These are phyloP conservation scores for Trametes coccinea DNA, from an alignment of 768 basidiomycete species.

Conservation along the genomic window DNA sequence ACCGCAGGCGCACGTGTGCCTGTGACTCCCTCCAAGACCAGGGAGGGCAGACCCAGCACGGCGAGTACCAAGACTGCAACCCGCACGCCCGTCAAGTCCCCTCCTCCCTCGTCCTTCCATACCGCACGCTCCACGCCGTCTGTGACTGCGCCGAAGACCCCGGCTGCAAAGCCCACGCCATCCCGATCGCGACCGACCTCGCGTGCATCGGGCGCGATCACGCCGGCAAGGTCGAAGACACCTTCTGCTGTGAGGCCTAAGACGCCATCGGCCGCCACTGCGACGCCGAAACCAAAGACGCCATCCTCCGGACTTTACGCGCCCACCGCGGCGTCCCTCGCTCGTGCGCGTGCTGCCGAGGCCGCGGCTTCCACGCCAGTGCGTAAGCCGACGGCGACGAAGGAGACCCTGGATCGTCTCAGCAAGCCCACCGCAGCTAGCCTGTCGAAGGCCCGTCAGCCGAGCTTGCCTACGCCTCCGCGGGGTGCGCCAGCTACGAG, in stretches of 20 bases:
- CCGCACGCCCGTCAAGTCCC: constrained; percentile 31
- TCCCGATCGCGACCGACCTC: constrained; percentile 36
- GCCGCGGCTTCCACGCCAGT: constrained; percentile 47
- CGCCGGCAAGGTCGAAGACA: constrained; percentile 32
- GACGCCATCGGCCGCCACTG: constrained; percentile 25
- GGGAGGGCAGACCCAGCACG: constrained; percentile 26
- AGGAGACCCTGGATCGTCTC: constrained; percentile 60
- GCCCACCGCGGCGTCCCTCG: constrained; percentile 82
- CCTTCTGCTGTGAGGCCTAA: constrained; percentile 26
- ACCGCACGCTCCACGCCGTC: constrained; percentile 20
- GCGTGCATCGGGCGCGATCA: constrained; percentile 36
- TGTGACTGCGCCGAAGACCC: constrained; percentile 24
- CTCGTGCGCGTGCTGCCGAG: constrained; percentile 58
- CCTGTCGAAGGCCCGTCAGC: constrained; percentile 54
- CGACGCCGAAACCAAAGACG: constrained; percentile 47
- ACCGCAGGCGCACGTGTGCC: constrained; percentile 13
- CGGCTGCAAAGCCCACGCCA: constrained; percentile 29
- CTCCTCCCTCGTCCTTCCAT: constrained; percentile 28
- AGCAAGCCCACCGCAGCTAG: constrained; percentile 86
- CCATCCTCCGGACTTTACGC: constrained; percentile 72
- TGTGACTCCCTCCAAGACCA: constrained; percentile 24
- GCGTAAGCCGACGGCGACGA: constrained; percentile 56
- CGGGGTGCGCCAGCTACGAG: constrained; percentile 13
- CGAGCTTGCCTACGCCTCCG: constrained; percentile 27
- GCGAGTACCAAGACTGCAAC: constrained; percentile 17